Conservation (phyloP, 345 rosid species). For the Garcia nutans region DNA sequence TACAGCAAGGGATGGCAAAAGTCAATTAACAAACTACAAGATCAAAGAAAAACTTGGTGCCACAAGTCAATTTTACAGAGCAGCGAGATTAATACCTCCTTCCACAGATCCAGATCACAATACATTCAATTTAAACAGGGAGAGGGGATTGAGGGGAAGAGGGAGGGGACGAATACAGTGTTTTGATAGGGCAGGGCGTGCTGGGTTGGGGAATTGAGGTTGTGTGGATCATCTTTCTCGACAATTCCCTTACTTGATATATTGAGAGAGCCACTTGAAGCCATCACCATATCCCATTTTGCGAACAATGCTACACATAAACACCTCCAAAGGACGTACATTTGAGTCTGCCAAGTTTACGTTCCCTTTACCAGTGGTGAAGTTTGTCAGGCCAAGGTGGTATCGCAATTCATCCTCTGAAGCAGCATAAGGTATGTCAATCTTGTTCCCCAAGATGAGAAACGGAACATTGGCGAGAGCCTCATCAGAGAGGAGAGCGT, state of each 20-base stretch:
- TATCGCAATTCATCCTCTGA: conserved; percentile 69
- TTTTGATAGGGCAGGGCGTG: conserved; percentile 7
- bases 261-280: conserved; percentile 71
- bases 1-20: conserved; percentile 6
- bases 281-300: conserved; percentile 88
- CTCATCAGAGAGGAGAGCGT: conserved; percentile 70
- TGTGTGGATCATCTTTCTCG: conserved; percentile 7
- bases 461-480: conserved; percentile 57
- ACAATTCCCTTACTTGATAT: conserved; percentile 44
- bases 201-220: background rate
- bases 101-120: conserved; percentile 36
- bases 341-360: conserved; percentile 44
- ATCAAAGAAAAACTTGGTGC: conserved; percentile 19
- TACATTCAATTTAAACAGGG: conserved; percentile 29
- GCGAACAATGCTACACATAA: conserved; percentile 82
- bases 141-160: conserved; percentile 4
- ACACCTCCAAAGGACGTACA: conserved; percentile 71
- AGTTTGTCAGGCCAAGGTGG: conserved; percentile 62
- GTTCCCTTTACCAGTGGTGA: conserved; percentile 73
- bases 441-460: conserved; percentile 76
- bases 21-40: conserved; percentile 25
- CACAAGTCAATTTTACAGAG: conserved; percentile 41
- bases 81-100: conserved; percentile 26
- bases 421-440: conserved; percentile 72
- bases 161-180: conserved; percentile 13